Evolutionary conservation across 345 rosid species (phyloP).

Genomic region (Citrus medica): DNA sequence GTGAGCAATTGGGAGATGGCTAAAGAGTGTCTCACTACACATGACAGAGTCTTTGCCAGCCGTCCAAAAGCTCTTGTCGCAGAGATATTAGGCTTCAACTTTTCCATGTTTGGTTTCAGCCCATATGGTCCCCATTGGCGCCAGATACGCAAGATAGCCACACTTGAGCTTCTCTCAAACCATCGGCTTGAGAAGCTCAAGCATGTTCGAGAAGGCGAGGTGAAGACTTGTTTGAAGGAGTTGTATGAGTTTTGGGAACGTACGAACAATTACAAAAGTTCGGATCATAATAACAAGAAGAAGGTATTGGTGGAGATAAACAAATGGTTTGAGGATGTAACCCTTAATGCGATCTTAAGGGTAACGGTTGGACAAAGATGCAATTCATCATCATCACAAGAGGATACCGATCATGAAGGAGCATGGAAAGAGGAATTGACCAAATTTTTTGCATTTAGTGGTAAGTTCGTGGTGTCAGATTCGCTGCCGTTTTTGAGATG

Average conservation of each 20-base stretch:
- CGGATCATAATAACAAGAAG: not conserved
- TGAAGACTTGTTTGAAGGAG: slow-evolving; percentile 9
- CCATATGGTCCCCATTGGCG: slow-evolving; percentile 37
- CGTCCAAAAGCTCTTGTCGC: slow-evolving; percentile 21
- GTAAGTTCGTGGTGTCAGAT: slow-evolving; percentile 6
- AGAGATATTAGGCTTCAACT: slow-evolving; percentile 21
- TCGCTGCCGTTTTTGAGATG: slow-evolving; percentile 26
- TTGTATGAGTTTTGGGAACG: slow-evolving; percentile 13
- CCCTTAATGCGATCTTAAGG: slow-evolving; percentile 26
- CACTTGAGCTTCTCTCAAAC: too few relatives aligned
- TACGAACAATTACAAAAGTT: not conserved
- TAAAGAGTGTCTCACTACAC: too few relatives aligned
- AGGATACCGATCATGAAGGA: not conserved
- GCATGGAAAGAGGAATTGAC: slow-evolving; percentile 7
- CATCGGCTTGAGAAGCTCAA: too few relatives aligned
- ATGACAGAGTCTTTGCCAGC: too few relatives aligned
- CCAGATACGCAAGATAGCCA: too few relatives aligned
- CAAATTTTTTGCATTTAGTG: slow-evolving; percentile 12
- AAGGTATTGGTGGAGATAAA: slow-evolving; percentile 27
- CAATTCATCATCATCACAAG: not conserved
- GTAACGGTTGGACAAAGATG: slow-evolving; percentile 26
- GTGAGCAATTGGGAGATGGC: too few relatives aligned
- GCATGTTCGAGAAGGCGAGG: slow-evolving; percentile 19
- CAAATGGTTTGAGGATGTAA: slow-evolving; percentile 28
- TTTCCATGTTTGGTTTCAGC: slow-evolving; percentile 24